Evolutionary conservation across 768 basidiomycete species (phyloP).

Genomic region (Tylopilus rubrobrunneus): DNA sequence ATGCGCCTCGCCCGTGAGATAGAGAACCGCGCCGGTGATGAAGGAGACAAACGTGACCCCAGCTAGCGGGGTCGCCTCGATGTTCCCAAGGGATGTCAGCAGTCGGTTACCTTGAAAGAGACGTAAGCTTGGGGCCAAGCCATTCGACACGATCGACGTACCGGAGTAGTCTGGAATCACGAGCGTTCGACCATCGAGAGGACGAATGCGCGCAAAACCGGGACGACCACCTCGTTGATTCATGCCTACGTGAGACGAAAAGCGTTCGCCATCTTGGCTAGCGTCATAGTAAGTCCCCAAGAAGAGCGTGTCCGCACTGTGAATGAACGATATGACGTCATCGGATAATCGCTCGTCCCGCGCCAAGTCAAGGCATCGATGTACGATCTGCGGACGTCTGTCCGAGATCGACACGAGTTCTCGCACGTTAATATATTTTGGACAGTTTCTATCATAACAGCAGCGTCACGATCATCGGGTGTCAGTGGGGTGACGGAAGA

Average conservation of each 20-base stretch:
- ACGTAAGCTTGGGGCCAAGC: neutral
- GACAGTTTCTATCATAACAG: conserved; percentile 50
- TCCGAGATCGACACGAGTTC: conserved; percentile 43
- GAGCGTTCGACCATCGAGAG: conserved; percentile 51
- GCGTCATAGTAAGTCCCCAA: conserved; percentile 53
- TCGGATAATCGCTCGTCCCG: conserved; percentile 43
- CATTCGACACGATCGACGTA: neutral
- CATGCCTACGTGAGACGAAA: conserved; percentile 61
- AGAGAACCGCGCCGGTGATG: conserved; percentile 54
- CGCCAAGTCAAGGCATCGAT: conserved; percentile 34
- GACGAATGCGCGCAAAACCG: conserved; percentile 57
- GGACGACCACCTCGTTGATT: conserved; percentile 62
- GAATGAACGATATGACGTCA: conserved; percentile 47
- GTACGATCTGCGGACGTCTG: conserved; percentile 36
- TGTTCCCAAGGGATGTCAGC: conserved; percentile 61
- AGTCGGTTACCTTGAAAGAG: conserved; percentile 49
- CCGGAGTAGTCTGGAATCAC: conserved; percentile 64
- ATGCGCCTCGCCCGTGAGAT: conserved; percentile 56
- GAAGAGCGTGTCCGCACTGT: conserved; percentile 51
- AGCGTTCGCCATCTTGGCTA: conserved; percentile 30
- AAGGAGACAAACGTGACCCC: conserved; percentile 55
- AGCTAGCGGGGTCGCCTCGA: conserved; percentile 55
- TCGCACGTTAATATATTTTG: conserved; percentile 63
- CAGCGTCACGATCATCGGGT: neutral
- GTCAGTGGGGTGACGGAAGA: neutral